Evolutionary conservation across 2,329 filamentous ascomycete genomes (phyloP), one percentile per base, ranked within the genome.

Genomic region (Fusarium anthophilum): DNA sequence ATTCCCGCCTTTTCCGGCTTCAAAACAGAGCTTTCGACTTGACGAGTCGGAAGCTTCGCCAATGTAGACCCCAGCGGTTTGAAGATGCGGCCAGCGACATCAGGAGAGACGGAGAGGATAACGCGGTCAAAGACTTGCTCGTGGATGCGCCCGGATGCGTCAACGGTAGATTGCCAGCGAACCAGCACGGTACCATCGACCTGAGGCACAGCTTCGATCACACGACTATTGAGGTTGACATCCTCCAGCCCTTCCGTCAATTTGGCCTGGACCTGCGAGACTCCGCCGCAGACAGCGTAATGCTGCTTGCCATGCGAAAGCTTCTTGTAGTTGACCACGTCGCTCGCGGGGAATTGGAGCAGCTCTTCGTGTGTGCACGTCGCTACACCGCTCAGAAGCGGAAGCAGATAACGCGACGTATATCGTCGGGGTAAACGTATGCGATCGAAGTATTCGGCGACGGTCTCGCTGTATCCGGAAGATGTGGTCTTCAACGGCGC

Each of bases 91-190:
- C 82, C 85, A 0, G 86, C 87, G 8, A 88, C 84, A 69, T 89
- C 84, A 2, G 89, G 89, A 1, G 88, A 85, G 3, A 90, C 86
- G 1, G 87, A 88, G 3, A 91, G 80, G 30, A 91, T 80, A 2
- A 89, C 87, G 5, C 82, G 82, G 59, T 90, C 87, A 59, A 89
- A 90, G 0, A 74, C 59, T 24, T 86, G 82, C 30, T 81, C 74
- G n/a, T 39, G 37, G 26, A 74, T 18, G 22, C 64, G 20, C 9
- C 55, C 68, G 3, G 62, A 69, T 13, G 48, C 64, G 18, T 76
- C 73, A 10, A 48, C 20, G 3, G 47, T 67, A 13, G 74, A 69
- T 73, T 77, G 74, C 85, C 84, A 87, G 4, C 75, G 73, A 11
- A 87, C 66, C 10, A 84, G 79, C 2, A 66, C 67, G 5, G 58